Conservation (phyloP, 352 stramenopile species). For the Phytophthora macrochlamydospora region DNA sequence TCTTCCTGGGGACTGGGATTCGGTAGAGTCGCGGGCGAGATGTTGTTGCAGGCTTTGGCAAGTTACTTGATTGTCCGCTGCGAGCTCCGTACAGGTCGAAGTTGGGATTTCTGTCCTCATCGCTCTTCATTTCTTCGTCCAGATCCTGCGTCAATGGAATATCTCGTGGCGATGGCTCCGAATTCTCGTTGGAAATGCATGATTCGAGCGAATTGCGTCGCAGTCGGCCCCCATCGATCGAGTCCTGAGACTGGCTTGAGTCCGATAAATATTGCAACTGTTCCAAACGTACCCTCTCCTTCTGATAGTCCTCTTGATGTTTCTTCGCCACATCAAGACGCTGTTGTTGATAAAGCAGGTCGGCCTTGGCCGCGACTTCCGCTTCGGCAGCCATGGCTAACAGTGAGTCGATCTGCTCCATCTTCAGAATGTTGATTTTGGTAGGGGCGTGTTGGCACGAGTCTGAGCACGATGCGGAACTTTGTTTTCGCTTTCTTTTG, state of each 20-base stretch:
- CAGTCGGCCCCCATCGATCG: conserved; percentile 17
- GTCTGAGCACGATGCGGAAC: too few species aligned
- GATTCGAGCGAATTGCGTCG: conserved; percentile 27
- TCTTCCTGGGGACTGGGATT: neutral
- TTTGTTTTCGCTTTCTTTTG: too few species aligned
- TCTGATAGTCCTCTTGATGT: neutral
- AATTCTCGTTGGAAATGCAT: conserved; percentile 25
- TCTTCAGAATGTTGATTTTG: too few species aligned
- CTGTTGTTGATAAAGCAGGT: neutral
- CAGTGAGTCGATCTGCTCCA: too few species aligned
- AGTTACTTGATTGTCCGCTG: neutral
- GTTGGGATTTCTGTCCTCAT: conserved; percentile 13
- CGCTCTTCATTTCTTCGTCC: conserved; percentile 27
- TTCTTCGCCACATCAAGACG: conserved; percentile 1
- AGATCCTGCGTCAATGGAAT: conserved; percentile 7
- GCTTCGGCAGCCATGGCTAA: too few species aligned
- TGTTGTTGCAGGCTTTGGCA: conserved; percentile 7
- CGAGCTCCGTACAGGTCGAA: conserved; percentile 25
- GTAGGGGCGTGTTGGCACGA: too few species aligned
- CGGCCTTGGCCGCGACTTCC: too few species aligned
- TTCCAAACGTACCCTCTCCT: neutral
- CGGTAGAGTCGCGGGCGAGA: conserved; percentile 11
- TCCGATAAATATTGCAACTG: conserved; percentile 15
- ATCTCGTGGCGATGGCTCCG: conserved; percentile 30
- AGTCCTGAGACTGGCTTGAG: conserved; percentile 41